Percentiles rank a stretch among this genome's conserved stretches.
phyloP scores from a whole-genome alignment of 306 rosid genomes.

The Notholithocarpus densiflorus region DNA sequence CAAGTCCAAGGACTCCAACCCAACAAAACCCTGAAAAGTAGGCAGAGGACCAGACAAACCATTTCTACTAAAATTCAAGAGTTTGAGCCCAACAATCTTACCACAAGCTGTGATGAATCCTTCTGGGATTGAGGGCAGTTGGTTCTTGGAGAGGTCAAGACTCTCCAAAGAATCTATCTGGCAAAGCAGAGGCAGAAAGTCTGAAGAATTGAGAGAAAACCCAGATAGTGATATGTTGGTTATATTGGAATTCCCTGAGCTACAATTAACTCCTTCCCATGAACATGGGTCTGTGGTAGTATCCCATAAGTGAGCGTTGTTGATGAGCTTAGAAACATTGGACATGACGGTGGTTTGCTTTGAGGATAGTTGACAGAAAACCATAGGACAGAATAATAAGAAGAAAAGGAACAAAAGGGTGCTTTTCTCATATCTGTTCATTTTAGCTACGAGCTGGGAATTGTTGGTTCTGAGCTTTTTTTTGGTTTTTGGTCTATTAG shows the following conservation, averaged over 20 bases:
- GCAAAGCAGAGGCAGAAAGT: conserved; percentile 49
- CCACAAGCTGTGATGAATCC: conserved; percentile 56
- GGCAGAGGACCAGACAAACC: conserved; percentile 43
- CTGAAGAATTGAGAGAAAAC: conserved; percentile 30
- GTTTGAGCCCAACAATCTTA: conserved; percentile 32
- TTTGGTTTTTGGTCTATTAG: neutral
- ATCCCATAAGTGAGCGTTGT: conserved; percentile 26
- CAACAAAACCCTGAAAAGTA: conserved; percentile 47
- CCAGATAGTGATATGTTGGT: conserved; percentile 33
- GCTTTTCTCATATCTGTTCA: conserved; percentile 38
- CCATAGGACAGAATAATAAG: conserved; percentile 40
- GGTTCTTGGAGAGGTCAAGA: conserved; percentile 58
- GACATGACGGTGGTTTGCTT: conserved; percentile 47
- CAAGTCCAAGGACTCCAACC: conserved; percentile 60
- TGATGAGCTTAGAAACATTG: conserved; percentile 23
- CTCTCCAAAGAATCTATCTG: conserved; percentile 49
- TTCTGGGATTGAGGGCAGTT: conserved; percentile 35
- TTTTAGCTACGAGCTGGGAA: conserved; percentile 15
- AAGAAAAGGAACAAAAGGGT: conserved; percentile 16
- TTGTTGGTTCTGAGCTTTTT: neutral
- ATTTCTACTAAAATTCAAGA: conserved; percentile 56
- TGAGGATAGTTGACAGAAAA: conserved; percentile 42
- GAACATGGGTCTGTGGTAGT: conserved; percentile 30
- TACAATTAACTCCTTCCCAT: conserved; percentile 66
- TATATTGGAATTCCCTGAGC: conserved; percentile 28